Evolutionary conservation across 306 rosid genomes (phyloP).

Genomic region (Arachis stenosperma): DNA sequence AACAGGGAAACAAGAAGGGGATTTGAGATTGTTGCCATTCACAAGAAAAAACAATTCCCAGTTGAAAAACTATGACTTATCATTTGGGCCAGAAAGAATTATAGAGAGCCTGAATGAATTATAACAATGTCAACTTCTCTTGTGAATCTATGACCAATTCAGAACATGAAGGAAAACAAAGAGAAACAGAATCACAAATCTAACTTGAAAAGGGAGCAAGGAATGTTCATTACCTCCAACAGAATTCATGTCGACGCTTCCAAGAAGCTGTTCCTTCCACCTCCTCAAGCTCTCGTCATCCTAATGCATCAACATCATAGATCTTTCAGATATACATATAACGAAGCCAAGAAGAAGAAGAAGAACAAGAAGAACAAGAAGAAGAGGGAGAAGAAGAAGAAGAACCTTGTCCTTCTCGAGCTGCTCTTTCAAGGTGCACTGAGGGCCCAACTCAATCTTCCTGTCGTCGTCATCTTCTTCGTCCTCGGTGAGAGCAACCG

Average conservation of each 20-base stretch:
- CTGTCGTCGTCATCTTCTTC: constrained; percentile 70
- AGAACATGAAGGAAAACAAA: background rate
- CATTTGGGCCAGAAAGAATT: background rate
- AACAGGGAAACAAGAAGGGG: background rate
- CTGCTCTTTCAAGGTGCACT: constrained; percentile 76
- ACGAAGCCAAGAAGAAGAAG: background rate
- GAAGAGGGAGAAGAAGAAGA: background rate
- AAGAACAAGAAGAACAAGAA: background rate
- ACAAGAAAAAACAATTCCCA: background rate
- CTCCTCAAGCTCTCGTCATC: constrained; percentile 91
- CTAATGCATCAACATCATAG: constrained; percentile 44
- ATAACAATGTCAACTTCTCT: background rate
- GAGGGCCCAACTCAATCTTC: constrained; percentile 84
- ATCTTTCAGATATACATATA: background rate
- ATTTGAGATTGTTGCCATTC: background rate
- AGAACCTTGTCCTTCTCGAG: constrained; percentile 88
- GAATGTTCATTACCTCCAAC: constrained; percentile 68
- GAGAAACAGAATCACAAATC: background rate
- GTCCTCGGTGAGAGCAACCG: constrained; percentile 65
- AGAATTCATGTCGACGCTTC: constrained; percentile 71
- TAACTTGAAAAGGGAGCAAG: background rate
- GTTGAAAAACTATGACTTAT: background rate
- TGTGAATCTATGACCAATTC: background rate
- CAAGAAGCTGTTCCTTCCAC: constrained; percentile 98
- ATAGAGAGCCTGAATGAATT: background rate